phyloP scores from a whole-genome alignment of 257 asterid genomes.

The Jasminum sambac region DNA sequence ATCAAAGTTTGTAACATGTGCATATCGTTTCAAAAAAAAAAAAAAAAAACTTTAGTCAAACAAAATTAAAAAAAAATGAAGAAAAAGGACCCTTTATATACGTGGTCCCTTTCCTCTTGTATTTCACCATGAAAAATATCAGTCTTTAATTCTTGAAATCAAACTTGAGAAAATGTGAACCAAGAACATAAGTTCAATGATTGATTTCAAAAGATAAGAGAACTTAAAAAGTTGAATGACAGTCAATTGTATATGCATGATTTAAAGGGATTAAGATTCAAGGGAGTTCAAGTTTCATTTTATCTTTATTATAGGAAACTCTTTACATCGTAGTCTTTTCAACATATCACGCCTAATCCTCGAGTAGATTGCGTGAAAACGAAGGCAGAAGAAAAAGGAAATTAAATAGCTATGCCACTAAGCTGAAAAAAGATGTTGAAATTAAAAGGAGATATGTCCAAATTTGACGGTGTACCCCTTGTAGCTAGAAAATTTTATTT shows the following conservation, averaged over 20 bases:
- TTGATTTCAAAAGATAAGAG: not conserved
- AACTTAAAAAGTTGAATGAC: not conserved
- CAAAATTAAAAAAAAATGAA: too few relatives aligned
- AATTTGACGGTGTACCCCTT: not conserved
- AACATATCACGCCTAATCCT: too few relatives aligned
- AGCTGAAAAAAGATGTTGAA: not conserved
- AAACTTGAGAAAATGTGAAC: not conserved
- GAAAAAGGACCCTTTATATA: too few relatives aligned
- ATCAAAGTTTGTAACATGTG: not conserved
- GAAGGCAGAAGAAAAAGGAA: too few relatives aligned
- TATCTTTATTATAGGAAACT: not conserved
- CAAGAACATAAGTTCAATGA: not conserved
- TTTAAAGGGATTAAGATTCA: not conserved
- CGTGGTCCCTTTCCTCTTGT: not conserved
- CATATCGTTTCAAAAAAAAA: too few relatives aligned
- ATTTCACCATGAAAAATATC: not conserved
- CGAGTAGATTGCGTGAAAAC: too few relatives aligned
- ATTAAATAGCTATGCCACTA: too few relatives aligned
- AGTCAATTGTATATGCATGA: not conserved
- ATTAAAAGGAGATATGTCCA: not conserved
- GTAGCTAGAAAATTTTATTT: not conserved
- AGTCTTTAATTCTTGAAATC: not conserved
- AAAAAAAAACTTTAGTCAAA: too few relatives aligned
- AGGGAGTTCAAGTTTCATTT: not conserved
- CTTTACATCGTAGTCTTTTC: too few relatives aligned